Base-by-base conservation (phyloP, 2,329 filamentous ascomycete species). In the Paraconiothyrium brasiliense region DNA sequence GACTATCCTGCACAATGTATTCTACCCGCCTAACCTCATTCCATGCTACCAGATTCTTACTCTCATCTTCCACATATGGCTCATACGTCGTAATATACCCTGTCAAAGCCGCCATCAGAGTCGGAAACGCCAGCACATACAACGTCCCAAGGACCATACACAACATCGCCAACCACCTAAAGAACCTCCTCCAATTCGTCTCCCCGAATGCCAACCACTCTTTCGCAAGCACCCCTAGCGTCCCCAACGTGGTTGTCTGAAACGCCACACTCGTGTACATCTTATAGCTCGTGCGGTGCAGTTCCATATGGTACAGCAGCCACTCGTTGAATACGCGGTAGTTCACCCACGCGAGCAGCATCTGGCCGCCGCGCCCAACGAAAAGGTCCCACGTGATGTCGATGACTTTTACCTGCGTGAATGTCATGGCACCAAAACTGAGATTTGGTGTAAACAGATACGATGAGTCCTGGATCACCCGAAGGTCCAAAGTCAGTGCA, bases 381-480 rank as follows among this genome's bases (percentile, higher is more conserved):
- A 74, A 46, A n/a, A 80, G 67, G 62, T 80, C 77, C 77, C 78
- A 80, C 10, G 71, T 61, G 22, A 79, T 69, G 50, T 79, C 77
- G 35, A 80, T 74, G 20, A 78, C 65, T 48, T 80, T 80, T 52
- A 73, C 78, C 46, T 72, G 67, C 2, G 75, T 74, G 54, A 80
- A 79, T 0, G 71, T 71, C 62, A 76, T 73, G 3, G 57, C 47
- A n/a, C 73, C 76, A 27, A 76, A 75, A 32, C 65, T 67, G 1
- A 76, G 60, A 30, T 76, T 75, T 2, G 72, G 74, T 30, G 71
- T 76, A 60, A 76, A 75, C 57, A 76, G 75, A 58, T 76, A 76
- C 0, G 65, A 68, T 4, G 70, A 74, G 52, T 76, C 74, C 27
- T 30, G 27, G 4, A 4, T 2, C 1, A 30, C 27, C 27, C 27